Evolutionary conservation across 2,329 filamentous ascomycete genomes (phyloP).

Genomic region (Claviceps spartinae): DNA sequence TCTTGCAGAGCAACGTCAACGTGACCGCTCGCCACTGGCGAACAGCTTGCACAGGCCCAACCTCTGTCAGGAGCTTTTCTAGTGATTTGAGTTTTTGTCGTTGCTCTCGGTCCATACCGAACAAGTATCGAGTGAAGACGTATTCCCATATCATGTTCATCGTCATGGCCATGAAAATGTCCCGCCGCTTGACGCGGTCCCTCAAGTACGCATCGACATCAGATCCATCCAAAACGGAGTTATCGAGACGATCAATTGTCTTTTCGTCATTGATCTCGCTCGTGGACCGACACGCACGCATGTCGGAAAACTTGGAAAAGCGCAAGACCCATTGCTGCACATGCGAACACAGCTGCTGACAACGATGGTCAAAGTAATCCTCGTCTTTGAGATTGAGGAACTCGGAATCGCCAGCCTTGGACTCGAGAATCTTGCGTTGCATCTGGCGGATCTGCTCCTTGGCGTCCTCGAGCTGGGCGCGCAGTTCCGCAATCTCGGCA

Average conservation of each 20-base stretch:
- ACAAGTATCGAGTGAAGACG: constrained; percentile 93
- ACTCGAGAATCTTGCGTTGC: constrained; percentile 39
- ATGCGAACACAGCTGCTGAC: constrained; percentile 87
- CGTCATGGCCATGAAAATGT: constrained; percentile 96
- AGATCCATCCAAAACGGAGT: constrained; percentile 83
- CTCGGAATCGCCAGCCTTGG: constrained; percentile 49
- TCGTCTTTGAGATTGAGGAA: constrained; percentile 76
- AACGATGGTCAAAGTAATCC: constrained; percentile 89
- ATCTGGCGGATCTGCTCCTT: constrained; percentile 44
- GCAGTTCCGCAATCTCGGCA: constrained; percentile 65
- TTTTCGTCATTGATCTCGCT: constrained; percentile 82
- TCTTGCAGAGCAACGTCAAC: constrained; percentile 71
- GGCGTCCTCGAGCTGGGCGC: constrained; percentile 62
- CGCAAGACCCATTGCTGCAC: constrained; percentile 96
- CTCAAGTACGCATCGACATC: constrained; percentile 80
- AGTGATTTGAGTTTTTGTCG: constrained; percentile 92
- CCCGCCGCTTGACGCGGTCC: constrained; percentile 76
- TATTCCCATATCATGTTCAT: constrained; percentile 99
- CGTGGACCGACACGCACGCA: constrained; percentile 71
- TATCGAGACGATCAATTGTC: constrained; percentile 86
- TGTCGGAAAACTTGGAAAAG: constrained; percentile 96
- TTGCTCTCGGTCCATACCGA: constrained; percentile 96
- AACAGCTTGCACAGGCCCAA: constrained; percentile 78
- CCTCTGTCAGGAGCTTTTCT: constrained; percentile 81
- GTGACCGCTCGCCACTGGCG: constrained; percentile 96